Evolutionary conservation across 768 basidiomycete species (phyloP).

Genomic region (Coprinopsis sp.): DNA sequence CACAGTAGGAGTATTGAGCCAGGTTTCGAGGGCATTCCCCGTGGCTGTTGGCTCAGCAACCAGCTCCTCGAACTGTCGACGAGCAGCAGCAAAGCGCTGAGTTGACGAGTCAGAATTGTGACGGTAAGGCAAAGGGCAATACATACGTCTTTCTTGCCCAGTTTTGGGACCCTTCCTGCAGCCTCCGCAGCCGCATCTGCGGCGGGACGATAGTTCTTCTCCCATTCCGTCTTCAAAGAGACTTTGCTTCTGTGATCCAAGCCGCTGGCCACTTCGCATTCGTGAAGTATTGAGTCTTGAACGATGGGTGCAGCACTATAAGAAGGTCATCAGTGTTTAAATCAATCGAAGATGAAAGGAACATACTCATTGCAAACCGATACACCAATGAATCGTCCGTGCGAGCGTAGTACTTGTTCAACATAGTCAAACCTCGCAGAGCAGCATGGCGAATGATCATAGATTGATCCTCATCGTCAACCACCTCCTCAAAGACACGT

Average conservation of each 20-base stretch:
- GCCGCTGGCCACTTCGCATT: conserved; percentile 18
- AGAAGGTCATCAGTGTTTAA: not conserved
- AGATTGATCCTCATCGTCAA: conserved; percentile 33
- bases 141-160: not conserved
- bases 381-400: conserved; percentile 27
- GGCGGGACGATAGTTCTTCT: not conserved
- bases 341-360: not conserved
- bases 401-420: conserved; percentile 28
- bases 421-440: conserved; percentile 20
- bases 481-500: conserved; percentile 26
- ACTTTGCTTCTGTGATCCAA: conserved; percentile 22
- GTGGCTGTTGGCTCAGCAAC: not conserved
- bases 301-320: conserved; percentile 30
- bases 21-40: not conserved
- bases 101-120: not conserved
- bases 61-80: not conserved
- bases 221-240: conserved; percentile 16
- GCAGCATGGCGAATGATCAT: conserved; percentile 19
- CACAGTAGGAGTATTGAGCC: not conserved
- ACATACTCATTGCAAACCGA: conserved; percentile 29
- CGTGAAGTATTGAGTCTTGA: conserved; percentile 32
- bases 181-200: not conserved
- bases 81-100: conserved; percentile 1
- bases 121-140: not conserved
- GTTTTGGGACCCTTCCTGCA: not conserved